Evolutionary conservation across 192 early-diverging fungal species (phyloP), one percentile per base, ranked within the genome.

Genomic region (Backusella westeae): DNA sequence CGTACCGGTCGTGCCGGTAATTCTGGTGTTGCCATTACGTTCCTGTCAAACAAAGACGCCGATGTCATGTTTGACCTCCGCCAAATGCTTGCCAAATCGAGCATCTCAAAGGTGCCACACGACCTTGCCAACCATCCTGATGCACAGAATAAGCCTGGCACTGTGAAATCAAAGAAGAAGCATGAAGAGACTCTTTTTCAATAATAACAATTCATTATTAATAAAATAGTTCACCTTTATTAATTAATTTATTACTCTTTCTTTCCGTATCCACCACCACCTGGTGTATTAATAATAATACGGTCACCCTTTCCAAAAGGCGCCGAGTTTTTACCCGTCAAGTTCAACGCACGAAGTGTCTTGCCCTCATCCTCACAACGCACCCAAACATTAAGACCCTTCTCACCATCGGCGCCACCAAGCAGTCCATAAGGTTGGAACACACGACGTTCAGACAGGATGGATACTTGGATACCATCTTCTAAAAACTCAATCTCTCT

Each of bases 1-100:
- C 92, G 98, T 77, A 99, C 98, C 1, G 98, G 97, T 72, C 93
- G 98, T 83, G 98, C 97, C n/a, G 98, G 98, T 65, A 89, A 93
- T 70, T 87, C 88, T 17, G 98, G 98, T 49, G 85, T 93, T 12
- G 94, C 98, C 0, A 88, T 99, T 21, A 95, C 98, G 1, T 98
- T 99, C 75, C 76, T 99, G 63, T 83, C 91, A 19, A 85, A 81
- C 34, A 85, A 87, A 7, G 98, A 98, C 82, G 87, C 93, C 5
- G 96, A 96, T 73, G 96, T 98, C 95, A 93, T 79, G 83, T 88
- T 87, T 77, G 94, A 96, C 79, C 83, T 96, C 44, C 91, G 92
- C 76, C 86, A 89, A 75, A 89, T 93, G 88, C 71, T 94, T 7
- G 74, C 82, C 46, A 95, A 96, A 76, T 95, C 94, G 26, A 83